Evolutionary conservation across 495 filamentous ascomycete species (phyloP).

Genomic region (Hyaloscypha finlandica): DNA sequence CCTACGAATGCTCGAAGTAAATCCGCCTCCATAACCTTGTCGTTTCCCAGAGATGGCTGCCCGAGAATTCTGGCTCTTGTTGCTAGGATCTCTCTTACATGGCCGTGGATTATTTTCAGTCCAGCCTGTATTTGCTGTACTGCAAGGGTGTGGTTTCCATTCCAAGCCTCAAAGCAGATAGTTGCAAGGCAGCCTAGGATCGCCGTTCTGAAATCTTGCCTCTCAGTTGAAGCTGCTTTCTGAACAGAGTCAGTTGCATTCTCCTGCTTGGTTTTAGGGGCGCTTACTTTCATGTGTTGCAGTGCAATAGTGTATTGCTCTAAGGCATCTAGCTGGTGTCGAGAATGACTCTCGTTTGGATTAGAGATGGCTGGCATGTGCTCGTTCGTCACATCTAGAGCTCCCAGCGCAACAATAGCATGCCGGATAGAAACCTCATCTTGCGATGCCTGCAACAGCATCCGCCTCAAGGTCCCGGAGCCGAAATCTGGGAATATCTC

Average conservation of each 20-base stretch:
- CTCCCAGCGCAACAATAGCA: constrained; percentile 61
- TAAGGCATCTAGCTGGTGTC: constrained; percentile 1
- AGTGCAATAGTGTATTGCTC: constrained; percentile 29
- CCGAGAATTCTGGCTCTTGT: not conserved
- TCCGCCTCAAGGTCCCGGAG: constrained; percentile 57
- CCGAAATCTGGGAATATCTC: constrained; percentile 61
- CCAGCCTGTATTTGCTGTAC: constrained; percentile 51
- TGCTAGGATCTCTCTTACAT: constrained; percentile 31
- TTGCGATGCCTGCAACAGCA: constrained; percentile 57
- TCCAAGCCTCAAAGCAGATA: constrained; percentile 15
- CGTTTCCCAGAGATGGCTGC: not conserved
- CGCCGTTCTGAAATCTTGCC: not conserved
- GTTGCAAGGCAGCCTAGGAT: not conserved
- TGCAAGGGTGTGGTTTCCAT: constrained; percentile 46
- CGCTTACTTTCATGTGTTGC: constrained; percentile 1
- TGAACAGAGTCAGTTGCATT: not conserved
- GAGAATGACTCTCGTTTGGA: not conserved
- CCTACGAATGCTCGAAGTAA: constrained; percentile 47
- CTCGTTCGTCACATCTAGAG: constrained; percentile 52
- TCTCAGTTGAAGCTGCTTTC: not conserved
- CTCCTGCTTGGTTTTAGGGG: not conserved
- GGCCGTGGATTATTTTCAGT: constrained; percentile 22
- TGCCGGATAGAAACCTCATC: constrained; percentile 59
- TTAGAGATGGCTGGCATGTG: not conserved
- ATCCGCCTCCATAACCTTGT: not conserved